A percentile compares a stretch with the other conserved stretches of the same genome.
phyloP scores from a whole-genome alignment of 306 rosid species.

The Bauhinia variegata region DNA sequence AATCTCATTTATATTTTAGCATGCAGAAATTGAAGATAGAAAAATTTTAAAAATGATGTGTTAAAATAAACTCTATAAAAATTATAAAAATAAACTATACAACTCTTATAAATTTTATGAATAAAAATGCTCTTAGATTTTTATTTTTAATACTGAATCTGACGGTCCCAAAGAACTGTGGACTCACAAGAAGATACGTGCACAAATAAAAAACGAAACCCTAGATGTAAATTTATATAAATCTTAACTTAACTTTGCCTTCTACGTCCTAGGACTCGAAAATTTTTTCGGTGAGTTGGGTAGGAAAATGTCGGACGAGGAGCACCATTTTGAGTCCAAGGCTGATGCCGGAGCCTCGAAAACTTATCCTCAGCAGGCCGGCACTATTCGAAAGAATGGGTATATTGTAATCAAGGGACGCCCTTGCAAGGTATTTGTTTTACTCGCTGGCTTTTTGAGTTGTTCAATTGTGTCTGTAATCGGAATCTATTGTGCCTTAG shows the following conservation, averaged over 20 bases:
- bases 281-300: neutral
- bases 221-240: slow-evolving; percentile 15
- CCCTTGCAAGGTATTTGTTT: slow-evolving; percentile 67
- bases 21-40: too few species aligned
- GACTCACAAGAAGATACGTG: neutral
- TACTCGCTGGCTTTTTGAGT: neutral
- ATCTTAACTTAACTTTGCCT: neutral
- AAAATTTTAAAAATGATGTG: too few species aligned
- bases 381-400: slow-evolving; percentile 79
- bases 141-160: too few species aligned
- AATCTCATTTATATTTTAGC: too few species aligned
- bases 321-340: slow-evolving; percentile 79
- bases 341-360: slow-evolving; percentile 83
- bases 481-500: neutral
- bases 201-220: slow-evolving; percentile 28
- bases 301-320: slow-evolving; percentile 78
- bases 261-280: slow-evolving; percentile 7
- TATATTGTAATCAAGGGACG: slow-evolving; percentile 71
- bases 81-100: too few species aligned
- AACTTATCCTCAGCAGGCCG: slow-evolving; percentile 81
- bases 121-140: too few species aligned
- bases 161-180: neutral
- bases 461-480: neutral
- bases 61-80: too few species aligned
- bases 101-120: too few species aligned